phyloP scores from a whole-genome alignment of 2,329 filamentous ascomycete genomes.

The Cytospora schulzeri region DNA sequence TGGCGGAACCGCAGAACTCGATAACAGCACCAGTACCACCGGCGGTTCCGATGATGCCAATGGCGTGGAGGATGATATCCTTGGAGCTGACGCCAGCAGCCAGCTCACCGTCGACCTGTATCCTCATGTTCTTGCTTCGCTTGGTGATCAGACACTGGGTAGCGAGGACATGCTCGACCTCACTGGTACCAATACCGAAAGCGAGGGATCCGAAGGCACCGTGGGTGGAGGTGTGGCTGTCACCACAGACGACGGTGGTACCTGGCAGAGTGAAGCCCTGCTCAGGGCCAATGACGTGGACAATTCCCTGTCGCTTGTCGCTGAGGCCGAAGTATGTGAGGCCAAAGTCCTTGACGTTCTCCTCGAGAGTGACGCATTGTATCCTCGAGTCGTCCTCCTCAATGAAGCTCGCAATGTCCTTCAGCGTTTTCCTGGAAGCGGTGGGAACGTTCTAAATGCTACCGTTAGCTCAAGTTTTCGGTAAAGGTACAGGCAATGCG shows the following conservation, averaged over 20 bases:
- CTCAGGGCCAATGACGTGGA: slow-evolving; percentile 97
- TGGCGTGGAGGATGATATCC: slow-evolving; percentile 90
- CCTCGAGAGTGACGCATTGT: slow-evolving; percentile 93
- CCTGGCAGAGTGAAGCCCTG: slow-evolving; percentile 97
- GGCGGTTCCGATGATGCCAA: slow-evolving; percentile 91
- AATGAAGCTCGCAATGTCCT: slow-evolving; percentile 91
- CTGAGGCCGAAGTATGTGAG: slow-evolving; percentile 96
- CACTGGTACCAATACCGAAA: slow-evolving; percentile 96
- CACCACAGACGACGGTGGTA: slow-evolving; percentile 95
- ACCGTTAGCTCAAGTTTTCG: slow-evolving; percentile 23
- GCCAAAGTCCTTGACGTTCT: slow-evolving; percentile 95
- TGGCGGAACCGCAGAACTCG: slow-evolving; percentile 95
- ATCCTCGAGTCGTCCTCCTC: slow-evolving; percentile 90
- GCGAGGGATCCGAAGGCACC: slow-evolving; percentile 94
- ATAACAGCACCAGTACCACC: slow-evolving; percentile 94
- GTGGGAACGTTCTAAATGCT: slow-evolving; percentile 83
- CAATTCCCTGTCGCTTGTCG: slow-evolving; percentile 96
- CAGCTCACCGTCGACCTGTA: slow-evolving; percentile 90
- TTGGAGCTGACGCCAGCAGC: slow-evolving; percentile 93
- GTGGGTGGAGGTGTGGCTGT: slow-evolving; percentile 97
- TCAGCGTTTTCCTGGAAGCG: slow-evolving; percentile 85
- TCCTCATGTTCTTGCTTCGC: slow-evolving; percentile 97
- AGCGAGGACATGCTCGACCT: slow-evolving; percentile 97
- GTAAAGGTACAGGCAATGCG: background rate
- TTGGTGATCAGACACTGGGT: slow-evolving; percentile 95